Evolutionary conservation across 1,284 basidiomycete species (phyloP).

Genomic region (Cutaneotrichosporon dermatis): DNA sequence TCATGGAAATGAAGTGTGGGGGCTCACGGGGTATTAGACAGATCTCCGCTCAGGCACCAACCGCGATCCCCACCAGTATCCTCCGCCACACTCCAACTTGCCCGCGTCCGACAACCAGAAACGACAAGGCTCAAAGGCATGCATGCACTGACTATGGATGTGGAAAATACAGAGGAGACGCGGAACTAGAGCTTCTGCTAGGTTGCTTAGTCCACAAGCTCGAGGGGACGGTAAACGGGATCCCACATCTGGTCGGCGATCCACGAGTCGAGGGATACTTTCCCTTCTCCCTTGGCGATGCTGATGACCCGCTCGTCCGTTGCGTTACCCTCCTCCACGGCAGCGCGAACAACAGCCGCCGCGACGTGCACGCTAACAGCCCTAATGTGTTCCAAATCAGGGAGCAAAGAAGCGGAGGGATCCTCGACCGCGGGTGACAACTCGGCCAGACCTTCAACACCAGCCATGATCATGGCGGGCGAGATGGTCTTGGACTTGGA

Average conservation of each 20-base stretch:
- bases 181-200: too few relatives aligned
- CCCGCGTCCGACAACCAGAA: too few relatives aligned
- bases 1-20: too few relatives aligned
- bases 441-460: slow-evolving; percentile 59
- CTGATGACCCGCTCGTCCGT: slow-evolving; percentile 38
- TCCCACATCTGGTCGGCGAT: slow-evolving; percentile 43
- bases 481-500: slow-evolving; percentile 52
- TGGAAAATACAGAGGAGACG: too few relatives aligned
- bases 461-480: slow-evolving; percentile 67
- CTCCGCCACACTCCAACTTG: too few relatives aligned
- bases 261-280: too few relatives aligned
- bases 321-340: slow-evolving; percentile 62
- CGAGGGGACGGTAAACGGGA: slow-evolving; percentile 44
- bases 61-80: too few relatives aligned
- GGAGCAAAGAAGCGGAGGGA: slow-evolving; percentile 56
- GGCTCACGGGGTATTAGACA: too few relatives aligned
- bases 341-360: slow-evolving; percentile 71
- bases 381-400: slow-evolving; percentile 64
- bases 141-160: too few relatives aligned
- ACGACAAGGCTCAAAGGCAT: too few relatives aligned
- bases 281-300: slow-evolving; percentile 26
- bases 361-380: slow-evolving; percentile 55
- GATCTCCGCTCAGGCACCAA: too few relatives aligned
- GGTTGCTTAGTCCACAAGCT: slow-evolving; percentile 33
- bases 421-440: slow-evolving; percentile 69